Conservation (phyloP, 331 rosid species). For the Stylosanthes scabra region DNA sequence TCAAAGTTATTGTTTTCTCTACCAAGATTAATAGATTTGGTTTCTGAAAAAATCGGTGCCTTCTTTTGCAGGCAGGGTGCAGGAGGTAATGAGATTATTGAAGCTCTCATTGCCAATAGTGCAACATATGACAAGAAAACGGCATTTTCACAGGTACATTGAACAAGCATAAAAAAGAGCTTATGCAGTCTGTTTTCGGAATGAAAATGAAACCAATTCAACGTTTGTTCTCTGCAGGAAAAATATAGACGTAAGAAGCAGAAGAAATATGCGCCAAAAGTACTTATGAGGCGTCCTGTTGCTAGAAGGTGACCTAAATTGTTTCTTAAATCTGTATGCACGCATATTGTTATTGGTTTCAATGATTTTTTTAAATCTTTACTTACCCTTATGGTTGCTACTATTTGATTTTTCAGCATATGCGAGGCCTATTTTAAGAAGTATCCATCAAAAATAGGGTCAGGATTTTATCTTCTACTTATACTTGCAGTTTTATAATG, state of each 20-base stretch:
- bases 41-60: conserved; percentile 17
- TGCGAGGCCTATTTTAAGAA: conserved; percentile 97
- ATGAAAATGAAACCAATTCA: conserved; percentile 11
- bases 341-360: neutral
- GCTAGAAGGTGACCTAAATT: conserved; percentile 66
- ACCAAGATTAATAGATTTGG: neutral
- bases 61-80: conserved; percentile 80
- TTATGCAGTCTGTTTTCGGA: conserved; percentile 21
- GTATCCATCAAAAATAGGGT: conserved; percentile 88
- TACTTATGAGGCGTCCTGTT: conserved; percentile 85
- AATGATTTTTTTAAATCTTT: conserved; percentile 10
- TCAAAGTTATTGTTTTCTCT: neutral
- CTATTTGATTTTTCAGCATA: conserved; percentile 60
- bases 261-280: conserved; percentile 94
- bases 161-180: conserved; percentile 19
- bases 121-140: conserved; percentile 96
- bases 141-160: conserved; percentile 83
- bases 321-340: neutral
- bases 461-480: conserved; percentile 31
- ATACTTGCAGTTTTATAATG: neutral
- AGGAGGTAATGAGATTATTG: conserved; percentile 86
- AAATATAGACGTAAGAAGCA: conserved; percentile 92
- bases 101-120: conserved; percentile 91
- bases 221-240: conserved; percentile 59
- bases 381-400: conserved; percentile 16